Evolutionary conservation across 1,139 yeast genomes (phyloP).

Genomic region (Saccharomycopsis phalli): DNA sequence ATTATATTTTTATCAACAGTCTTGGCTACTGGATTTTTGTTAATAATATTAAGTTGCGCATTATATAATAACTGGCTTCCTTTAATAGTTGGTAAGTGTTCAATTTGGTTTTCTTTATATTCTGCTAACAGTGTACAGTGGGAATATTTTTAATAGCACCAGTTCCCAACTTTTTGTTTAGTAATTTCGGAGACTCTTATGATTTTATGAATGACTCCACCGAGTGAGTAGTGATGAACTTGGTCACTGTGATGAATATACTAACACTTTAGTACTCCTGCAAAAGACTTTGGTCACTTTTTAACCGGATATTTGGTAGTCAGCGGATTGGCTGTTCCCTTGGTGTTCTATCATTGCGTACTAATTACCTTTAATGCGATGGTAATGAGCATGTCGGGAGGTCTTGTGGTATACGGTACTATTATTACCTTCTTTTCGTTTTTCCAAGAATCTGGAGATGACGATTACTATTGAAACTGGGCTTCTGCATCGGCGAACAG

Average conservation of each 20-base stretch:
- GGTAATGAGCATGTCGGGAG: slow-evolving; percentile 61
- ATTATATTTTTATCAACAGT: slow-evolving; percentile 64
- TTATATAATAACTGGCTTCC: slow-evolving; percentile 65
- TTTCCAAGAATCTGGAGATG: slow-evolving; percentile 52
- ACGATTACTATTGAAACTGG: slow-evolving; percentile 24
- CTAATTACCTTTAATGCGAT: slow-evolving; percentile 50
- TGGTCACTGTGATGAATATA: slow-evolving; percentile 18
- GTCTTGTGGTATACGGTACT: slow-evolving; percentile 60
- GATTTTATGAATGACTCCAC: slow-evolving; percentile 58
- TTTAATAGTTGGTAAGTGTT: slow-evolving; percentile 44
- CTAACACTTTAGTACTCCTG: slow-evolving; percentile 33
- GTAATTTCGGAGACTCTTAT: slow-evolving; percentile 33
- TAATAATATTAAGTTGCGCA: slow-evolving; percentile 66
- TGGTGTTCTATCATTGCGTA: slow-evolving; percentile 52
- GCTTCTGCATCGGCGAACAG: no score
- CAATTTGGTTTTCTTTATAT: not conserved
- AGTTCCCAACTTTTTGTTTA: slow-evolving; percentile 49
- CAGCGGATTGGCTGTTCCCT: slow-evolving; percentile 60
- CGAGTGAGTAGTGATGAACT: slow-evolving; percentile 22
- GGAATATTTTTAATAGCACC: slow-evolving; percentile 62
- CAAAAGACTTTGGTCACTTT: slow-evolving; percentile 53
- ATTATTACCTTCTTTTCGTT: slow-evolving; percentile 65
- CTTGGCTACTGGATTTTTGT: slow-evolving; percentile 65
- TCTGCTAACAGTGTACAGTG: slow-evolving; percentile 25
- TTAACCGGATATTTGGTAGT: slow-evolving; percentile 58